Evolutionary conservation across 768 basidiomycete species (phyloP).

Genomic region (Boletus reticulatus): DNA sequence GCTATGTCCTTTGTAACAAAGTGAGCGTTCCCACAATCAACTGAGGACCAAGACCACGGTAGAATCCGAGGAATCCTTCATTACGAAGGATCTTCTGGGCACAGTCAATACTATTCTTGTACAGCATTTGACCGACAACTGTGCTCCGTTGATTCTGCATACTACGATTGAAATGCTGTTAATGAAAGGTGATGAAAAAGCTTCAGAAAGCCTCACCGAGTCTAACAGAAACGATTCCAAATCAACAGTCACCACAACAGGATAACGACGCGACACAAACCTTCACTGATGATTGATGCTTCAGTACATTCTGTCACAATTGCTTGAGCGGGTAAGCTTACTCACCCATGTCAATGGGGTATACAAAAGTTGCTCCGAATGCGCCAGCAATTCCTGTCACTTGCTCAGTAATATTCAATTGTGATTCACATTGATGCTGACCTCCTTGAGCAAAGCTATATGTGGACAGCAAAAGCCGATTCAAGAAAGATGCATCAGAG

Average conservation of each 20-base stretch:
- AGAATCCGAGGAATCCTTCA: slow-evolving; percentile 94
- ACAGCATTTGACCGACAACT: slow-evolving; percentile 94
- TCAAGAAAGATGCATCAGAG: slow-evolving; percentile 44
- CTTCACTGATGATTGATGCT: slow-evolving; percentile 54
- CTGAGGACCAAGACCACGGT: slow-evolving; percentile 94
- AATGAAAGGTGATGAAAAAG: background rate
- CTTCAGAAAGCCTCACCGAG: slow-evolving; percentile 43
- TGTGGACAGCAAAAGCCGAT: slow-evolving; percentile 60
- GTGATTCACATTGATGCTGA: slow-evolving; percentile 27
- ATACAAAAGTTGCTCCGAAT: slow-evolving; percentile 95
- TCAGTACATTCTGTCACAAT: slow-evolving; percentile 6
- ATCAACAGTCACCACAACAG: slow-evolving; percentile 6
- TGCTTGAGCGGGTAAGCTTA: slow-evolving; percentile 16
- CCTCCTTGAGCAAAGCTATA: slow-evolving; percentile 91
- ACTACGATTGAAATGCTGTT: slow-evolving; percentile 35
- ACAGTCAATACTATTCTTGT: slow-evolving; percentile 96
- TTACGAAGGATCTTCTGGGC: slow-evolving; percentile 91
- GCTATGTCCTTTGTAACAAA: background rate
- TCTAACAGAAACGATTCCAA: slow-evolving; percentile 36
- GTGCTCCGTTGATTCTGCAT: slow-evolving; percentile 98
- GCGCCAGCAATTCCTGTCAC: slow-evolving; percentile 81
- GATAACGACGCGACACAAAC: slow-evolving; percentile 37
- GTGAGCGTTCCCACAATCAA: slow-evolving; percentile 58
- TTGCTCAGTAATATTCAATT: slow-evolving; percentile 12
- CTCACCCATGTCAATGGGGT: slow-evolving; percentile 92